Base-by-base conservation (phyloP, 2,329 filamentous ascomycete species). In the Aspergillus piperis region DNA sequence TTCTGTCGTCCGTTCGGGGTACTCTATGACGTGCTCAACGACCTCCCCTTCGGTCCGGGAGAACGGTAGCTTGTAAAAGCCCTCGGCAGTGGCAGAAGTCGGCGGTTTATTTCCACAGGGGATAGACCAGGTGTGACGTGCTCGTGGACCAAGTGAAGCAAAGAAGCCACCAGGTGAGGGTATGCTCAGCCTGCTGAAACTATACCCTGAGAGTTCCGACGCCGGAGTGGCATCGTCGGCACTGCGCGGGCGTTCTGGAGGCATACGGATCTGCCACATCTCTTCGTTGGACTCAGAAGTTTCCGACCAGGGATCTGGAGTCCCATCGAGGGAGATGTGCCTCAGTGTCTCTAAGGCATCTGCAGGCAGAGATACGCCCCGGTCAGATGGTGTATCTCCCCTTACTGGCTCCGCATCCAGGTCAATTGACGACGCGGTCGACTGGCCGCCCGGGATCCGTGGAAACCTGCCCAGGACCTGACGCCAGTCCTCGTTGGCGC, bases 151-250 rank as follows among this genome's bases (percentile, higher is more conserved):
- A 27, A 97, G 84, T 0, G 90, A 92, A 2, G 91, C 91, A 77
- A 97, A 97, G 82, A 97, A 97, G 0, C 90, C 92, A 25, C 91
- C 90, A 0, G 94, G 94, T 0, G 94, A 97, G 5, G 93, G 94
- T 36, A 98, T 92, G 25, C 93, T 93, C 19, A 97, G 84, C 61
- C 86, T 88, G 19, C 90, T 93, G 63, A 97, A 83, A 41, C 88
- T 90, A 58, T 88, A 88, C 13, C 88, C 81, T 13, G 88, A 89
- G 59, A 82, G 77, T 59, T 82, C 83, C 47, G 86, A 85, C 8
- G 82, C 78, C 8, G 85, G 80, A 0, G 80, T 81, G 19, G 74
- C 72, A 42, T 79, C 74, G 51, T 80, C 74, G 10, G 77, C 75
- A 61, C 76, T 82, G 21, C 73, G 77, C 36, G 74, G 78, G 38